Evolutionary conservation across 192 early-diverging fungal genomes (phyloP).

Genomic region (Coemansia sp.): DNA sequence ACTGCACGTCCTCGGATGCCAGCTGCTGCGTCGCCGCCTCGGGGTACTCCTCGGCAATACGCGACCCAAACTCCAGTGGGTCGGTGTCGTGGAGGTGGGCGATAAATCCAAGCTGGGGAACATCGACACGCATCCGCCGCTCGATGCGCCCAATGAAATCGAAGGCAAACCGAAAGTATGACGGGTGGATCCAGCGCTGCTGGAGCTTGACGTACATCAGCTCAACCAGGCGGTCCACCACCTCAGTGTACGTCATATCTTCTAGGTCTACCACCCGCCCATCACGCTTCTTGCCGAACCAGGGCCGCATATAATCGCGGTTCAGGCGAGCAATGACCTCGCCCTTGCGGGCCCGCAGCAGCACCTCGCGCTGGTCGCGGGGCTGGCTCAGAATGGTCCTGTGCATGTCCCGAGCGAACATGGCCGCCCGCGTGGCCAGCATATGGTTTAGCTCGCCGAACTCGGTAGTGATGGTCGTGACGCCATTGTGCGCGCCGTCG

Average conservation of each 20-base stretch:
- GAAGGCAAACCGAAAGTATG: slow-evolving; percentile 64
- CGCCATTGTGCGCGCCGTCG: slow-evolving; percentile 66
- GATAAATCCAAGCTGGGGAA: neutral
- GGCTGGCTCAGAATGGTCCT: slow-evolving; percentile 76
- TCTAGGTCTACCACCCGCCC: slow-evolving; percentile 72
- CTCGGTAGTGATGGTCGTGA: slow-evolving; percentile 83
- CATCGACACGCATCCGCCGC: slow-evolving; percentile 51
- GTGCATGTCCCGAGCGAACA: slow-evolving; percentile 75
- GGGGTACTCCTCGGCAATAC: slow-evolving; percentile 4
- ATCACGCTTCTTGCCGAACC: slow-evolving; percentile 84
- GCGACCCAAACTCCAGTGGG: slow-evolving; percentile 13
- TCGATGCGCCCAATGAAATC: slow-evolving; percentile 82
- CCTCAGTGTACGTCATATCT: slow-evolving; percentile 93
- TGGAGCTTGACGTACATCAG: slow-evolving; percentile 74
- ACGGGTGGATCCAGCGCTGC: slow-evolving; percentile 72
- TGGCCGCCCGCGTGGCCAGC: slow-evolving; percentile 76
- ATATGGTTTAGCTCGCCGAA: slow-evolving; percentile 92
- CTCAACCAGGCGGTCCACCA: slow-evolving; percentile 73
- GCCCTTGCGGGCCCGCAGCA: slow-evolving; percentile 62
- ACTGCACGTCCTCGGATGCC: slow-evolving; percentile 22
- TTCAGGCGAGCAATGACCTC: slow-evolving; percentile 78
- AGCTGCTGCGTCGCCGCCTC: slow-evolving; percentile 2
- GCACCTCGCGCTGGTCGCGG: slow-evolving; percentile 67
- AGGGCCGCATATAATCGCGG: slow-evolving; percentile 67
- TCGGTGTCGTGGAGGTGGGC: neutral